Conservation (phyloP, 306 rosid genomes). For the Erythrophleum fordii region DNA sequence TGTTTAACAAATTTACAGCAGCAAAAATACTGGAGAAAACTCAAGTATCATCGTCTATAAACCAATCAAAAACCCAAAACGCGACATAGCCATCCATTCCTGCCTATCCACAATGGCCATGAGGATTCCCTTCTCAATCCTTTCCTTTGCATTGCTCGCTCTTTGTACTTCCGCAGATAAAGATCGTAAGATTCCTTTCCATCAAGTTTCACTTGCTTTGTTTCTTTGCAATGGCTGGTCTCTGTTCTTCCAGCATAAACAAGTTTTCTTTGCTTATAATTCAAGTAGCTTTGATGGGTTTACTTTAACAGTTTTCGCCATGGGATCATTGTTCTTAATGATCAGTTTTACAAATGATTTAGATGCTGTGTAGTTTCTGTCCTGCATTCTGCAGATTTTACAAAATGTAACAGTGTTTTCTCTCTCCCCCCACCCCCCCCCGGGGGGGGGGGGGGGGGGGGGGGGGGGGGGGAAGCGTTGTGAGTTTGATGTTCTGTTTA, state of each 20-base stretch:
- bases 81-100: slow-evolving; percentile 1
- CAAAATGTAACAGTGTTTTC: background rate
- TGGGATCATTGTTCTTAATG: background rate
- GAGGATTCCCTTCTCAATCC: slow-evolving; percentile 33
- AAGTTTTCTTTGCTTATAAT: background rate
- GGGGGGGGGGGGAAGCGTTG: too few species aligned
- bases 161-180: slow-evolving; percentile 41
- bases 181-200: slow-evolving; percentile 36
- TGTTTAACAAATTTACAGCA: background rate
- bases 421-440: too few species aligned
- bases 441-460: too few species aligned
- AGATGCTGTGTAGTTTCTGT: background rate
- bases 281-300: background rate
- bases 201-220: background rate
- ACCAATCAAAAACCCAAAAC: slow-evolving; percentile 15
- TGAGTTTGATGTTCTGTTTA: background rate
- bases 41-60: background rate
- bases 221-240: background rate
- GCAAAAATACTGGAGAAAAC: background rate
- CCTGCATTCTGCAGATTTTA: background rate
- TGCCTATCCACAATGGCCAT: slow-evolving; percentile 39
- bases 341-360: background rate
- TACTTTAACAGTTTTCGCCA: background rate
- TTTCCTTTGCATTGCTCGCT: slow-evolving; percentile 44
- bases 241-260: background rate